A percentile compares a stretch with the other conserved stretches of the same genome.
Evolutionary conservation across 345 rosid species (phyloP).

Genomic region (Clarkia xantiana): DNA sequence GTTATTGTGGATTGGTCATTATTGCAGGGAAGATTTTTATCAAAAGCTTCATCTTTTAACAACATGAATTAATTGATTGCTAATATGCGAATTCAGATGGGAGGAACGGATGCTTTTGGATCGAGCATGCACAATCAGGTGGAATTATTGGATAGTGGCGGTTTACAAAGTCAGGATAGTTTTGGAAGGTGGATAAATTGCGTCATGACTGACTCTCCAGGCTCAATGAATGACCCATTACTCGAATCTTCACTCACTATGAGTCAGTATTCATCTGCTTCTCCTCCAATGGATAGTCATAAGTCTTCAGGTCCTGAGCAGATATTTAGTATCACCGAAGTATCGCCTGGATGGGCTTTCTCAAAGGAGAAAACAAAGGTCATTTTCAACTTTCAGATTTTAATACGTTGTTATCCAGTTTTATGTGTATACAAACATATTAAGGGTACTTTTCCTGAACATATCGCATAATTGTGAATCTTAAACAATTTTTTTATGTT

Average conservation of each 20-base stretch:
- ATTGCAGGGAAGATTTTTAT: conserved; percentile 29
- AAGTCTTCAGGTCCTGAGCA: conserved; percentile 32
- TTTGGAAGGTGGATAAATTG: conserved; percentile 71
- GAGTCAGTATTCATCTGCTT: conserved; percentile 3
- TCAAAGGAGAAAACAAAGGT: conserved; percentile 85
- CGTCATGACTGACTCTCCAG: conserved; percentile 36
- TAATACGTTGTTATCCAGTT: background rate
- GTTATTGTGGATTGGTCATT: conserved; percentile 6
- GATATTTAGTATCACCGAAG: conserved; percentile 56
- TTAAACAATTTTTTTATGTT: conserved; percentile 26
- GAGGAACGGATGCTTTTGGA: conserved; percentile 21
- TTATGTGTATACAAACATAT: background rate
- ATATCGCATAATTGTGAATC: background rate
- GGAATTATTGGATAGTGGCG: conserved; percentile 31
- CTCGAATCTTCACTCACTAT: conserved; percentile 34
- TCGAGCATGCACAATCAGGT: conserved; percentile 19
- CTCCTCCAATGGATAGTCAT: conserved; percentile 21
- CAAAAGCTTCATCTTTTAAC: conserved; percentile 15
- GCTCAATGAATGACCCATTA: conserved; percentile 29
- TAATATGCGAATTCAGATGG: conserved; percentile 19
- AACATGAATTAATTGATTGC: conserved; percentile 12
- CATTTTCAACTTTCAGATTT: background rate
- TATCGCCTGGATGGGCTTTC: conserved; percentile 78
- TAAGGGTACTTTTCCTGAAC: background rate
- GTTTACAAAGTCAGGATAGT: conserved; percentile 71